phyloP scores from a whole-genome alignment of 345 rosid species.

The Conringia planisiliqua region DNA sequence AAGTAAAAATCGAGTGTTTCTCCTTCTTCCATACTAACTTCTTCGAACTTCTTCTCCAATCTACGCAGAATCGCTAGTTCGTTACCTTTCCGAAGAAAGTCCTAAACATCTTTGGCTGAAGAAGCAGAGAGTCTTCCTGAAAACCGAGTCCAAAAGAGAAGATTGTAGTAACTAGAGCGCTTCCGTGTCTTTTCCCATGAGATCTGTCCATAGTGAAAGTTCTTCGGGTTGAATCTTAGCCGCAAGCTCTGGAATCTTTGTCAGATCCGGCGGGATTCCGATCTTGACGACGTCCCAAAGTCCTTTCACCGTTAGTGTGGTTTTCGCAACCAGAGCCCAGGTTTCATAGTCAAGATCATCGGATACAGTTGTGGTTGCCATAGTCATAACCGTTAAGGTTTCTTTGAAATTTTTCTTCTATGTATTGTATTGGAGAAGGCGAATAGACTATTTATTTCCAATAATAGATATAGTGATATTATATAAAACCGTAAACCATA shows the following conservation, averaged over 20 bases:
- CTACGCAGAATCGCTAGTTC: not conserved
- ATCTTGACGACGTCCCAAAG: conserved; percentile 16
- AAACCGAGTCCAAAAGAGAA: no score
- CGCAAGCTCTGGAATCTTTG: not conserved
- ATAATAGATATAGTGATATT: no score
- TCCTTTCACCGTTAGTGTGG: not conserved
- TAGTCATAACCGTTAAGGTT: no score
- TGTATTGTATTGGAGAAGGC: no score
- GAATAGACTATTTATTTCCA: no score
- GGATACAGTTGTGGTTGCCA: not conserved
- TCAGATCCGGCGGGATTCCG: conserved; percentile 21
- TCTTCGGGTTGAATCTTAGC: not conserved
- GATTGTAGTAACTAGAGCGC: not conserved
- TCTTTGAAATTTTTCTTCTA: no score
- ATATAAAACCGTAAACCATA: no score
- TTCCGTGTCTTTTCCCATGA: not conserved
- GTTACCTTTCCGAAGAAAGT: not conserved
- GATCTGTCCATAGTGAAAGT: not conserved
- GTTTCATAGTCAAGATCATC: not conserved
- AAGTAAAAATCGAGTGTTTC: no score
- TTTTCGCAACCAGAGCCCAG: conserved; percentile 4
- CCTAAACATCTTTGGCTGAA: not conserved
- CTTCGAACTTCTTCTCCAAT: not conserved
- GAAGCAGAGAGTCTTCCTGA: not conserved
- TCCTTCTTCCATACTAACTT: no score